A percentile compares a stretch with the other conserved stretches of the same genome.
phyloP scores from a whole-genome alignment of 495 filamentous ascomycete genomes.

The Bryoglossum gracile region DNA sequence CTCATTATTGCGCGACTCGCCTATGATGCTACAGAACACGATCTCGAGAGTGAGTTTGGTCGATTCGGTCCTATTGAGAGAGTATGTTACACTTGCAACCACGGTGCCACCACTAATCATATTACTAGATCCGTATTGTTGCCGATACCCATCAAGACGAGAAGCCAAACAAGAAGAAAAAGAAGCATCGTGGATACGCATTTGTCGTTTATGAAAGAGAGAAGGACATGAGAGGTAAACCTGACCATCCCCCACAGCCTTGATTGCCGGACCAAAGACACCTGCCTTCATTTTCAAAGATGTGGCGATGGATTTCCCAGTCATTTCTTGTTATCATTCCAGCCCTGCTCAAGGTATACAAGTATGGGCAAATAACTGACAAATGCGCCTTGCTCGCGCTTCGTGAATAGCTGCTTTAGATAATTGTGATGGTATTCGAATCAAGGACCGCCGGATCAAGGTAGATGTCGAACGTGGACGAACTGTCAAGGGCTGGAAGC shows the following conservation, averaged over 20 bases:
- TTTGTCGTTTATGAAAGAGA: conserved; percentile 97
- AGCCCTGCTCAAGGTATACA: conserved; percentile 31
- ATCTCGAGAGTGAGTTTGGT: conserved; percentile 90
- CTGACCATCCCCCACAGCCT: conserved; percentile 31
- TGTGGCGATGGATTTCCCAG: conserved; percentile 52
- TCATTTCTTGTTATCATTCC: conserved; percentile 27
- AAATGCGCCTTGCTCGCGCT: conserved; percentile 46
- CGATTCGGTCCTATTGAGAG: conserved; percentile 93
- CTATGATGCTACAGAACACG: conserved; percentile 80
- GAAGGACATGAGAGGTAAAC: conserved; percentile 98
- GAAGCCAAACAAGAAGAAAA: conserved; percentile 70
- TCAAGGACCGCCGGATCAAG: conserved; percentile 84
- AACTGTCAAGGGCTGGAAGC: conserved; percentile 91
- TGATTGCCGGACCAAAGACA: conserved; percentile 28
- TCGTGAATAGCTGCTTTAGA: conserved; percentile 50
- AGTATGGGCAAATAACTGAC: conserved; percentile 48
- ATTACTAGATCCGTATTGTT: conserved; percentile 75
- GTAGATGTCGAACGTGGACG: conserved; percentile 96
- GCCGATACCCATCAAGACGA: conserved; percentile 56
- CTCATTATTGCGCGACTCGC: conserved; percentile 86
- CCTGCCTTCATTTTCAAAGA: conserved; percentile 35
- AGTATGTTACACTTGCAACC: conserved; percentile 40
- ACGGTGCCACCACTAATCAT: conserved; percentile 3
- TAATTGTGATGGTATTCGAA: conserved; percentile 73
- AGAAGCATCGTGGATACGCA: conserved; percentile 83